Evolutionary conservation across 352 stramenopile genomes (phyloP).

Genomic region (Pythium monospermum): DNA sequence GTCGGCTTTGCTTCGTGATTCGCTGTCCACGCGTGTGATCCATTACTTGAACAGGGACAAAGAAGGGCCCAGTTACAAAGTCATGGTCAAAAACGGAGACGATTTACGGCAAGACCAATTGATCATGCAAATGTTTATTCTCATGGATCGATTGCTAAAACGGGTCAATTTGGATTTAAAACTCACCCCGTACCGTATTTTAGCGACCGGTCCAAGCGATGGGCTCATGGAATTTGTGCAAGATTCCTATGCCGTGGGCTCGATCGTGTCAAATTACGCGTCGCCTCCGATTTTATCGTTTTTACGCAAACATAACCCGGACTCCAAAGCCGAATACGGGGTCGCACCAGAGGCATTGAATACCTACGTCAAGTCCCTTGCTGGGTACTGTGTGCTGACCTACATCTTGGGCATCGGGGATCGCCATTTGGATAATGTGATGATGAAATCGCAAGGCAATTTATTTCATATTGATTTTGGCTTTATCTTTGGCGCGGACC

Average conservation of each 20-base stretch:
- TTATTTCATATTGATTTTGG: constrained; percentile 99
- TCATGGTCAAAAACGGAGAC: constrained; percentile 99
- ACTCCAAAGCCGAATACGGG: constrained; percentile 79
- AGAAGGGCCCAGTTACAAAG: constrained; percentile 90
- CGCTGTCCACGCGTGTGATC: constrained; percentile 68
- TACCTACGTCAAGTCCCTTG: constrained; percentile 97
- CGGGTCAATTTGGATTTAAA: constrained; percentile 98
- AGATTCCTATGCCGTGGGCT: constrained; percentile 93
- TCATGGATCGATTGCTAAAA: constrained; percentile 99
- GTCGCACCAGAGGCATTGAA: constrained; percentile 91
- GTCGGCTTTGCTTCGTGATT: constrained; percentile 46
- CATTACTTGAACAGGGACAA: constrained; percentile 74
- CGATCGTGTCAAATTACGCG: constrained; percentile 93
- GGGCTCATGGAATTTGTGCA: constrained; percentile 98
- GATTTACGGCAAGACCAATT: constrained; percentile 99
- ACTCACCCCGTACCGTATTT: constrained; percentile 94
- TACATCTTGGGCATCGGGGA: constrained; percentile 99
- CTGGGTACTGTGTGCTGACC: constrained; percentile 99
- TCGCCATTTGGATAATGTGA: constrained; percentile 99
- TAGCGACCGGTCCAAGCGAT: constrained; percentile 84
- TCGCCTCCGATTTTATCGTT: constrained; percentile 91
- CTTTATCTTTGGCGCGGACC: constrained; percentile 98
- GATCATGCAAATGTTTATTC: constrained; percentile 99
- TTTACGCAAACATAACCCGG: constrained; percentile 80
- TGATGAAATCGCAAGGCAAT: constrained; percentile 95